Evolutionary conservation across 2,329 filamentous ascomycete species (phyloP).

Genomic region (Cladophialophora yegresii): DNA sequence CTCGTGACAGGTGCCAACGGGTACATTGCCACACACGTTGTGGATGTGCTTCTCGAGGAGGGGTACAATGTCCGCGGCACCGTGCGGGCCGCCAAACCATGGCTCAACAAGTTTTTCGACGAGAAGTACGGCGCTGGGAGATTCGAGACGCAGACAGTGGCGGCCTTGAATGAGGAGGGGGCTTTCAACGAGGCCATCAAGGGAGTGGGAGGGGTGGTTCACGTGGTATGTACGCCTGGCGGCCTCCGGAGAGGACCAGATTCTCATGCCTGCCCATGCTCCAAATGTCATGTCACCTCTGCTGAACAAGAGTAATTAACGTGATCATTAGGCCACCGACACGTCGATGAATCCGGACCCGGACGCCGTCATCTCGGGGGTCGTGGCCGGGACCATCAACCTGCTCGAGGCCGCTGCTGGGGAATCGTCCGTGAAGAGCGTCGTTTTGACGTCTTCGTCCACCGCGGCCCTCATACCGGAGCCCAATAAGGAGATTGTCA

Average conservation of each 20-base stretch:
- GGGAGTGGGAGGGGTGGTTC: slow-evolving; percentile 43
- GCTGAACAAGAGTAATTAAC: neutral
- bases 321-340: slow-evolving; percentile 28
- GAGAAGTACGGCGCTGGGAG: slow-evolving; percentile 41
- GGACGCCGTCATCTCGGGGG: slow-evolving; percentile 44
- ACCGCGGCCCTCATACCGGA: slow-evolving; percentile 42
- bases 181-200: slow-evolving; percentile 38
- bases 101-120: slow-evolving; percentile 38
- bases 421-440: slow-evolving; percentile 39
- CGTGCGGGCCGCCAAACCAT: slow-evolving; percentile 42
- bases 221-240: slow-evolving; percentile 33
- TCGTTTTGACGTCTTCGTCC: slow-evolving; percentile 20
- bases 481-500: slow-evolving; percentile 42
- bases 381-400: slow-evolving; percentile 10
- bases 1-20: slow-evolving; percentile 53
- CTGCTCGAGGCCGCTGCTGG: slow-evolving; percentile 16
- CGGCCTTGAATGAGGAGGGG: slow-evolving; percentile 39
- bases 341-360: slow-evolving; percentile 44
- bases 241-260: neutral
- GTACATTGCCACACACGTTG: slow-evolving; percentile 49
- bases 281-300: no score
- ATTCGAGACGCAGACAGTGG: slow-evolving; percentile 43
- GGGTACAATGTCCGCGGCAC: slow-evolving; percentile 53
- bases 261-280: neutral
- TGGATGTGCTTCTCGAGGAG: slow-evolving; percentile 44